Conservation (phyloP, 495 filamentous ascomycete genomes). For the Penicillium bialowiezense region DNA sequence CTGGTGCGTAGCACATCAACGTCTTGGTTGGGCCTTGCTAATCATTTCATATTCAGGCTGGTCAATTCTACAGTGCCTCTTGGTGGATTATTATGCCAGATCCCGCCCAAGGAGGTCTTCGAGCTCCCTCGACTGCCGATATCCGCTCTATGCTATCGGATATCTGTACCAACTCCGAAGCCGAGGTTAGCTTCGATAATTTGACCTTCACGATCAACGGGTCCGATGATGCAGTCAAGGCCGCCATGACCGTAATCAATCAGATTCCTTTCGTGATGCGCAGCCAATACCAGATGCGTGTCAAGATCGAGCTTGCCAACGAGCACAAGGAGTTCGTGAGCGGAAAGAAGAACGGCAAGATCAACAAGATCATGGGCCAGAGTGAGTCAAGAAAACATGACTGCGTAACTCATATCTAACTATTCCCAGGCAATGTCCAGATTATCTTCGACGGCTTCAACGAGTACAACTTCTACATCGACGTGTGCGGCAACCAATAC, state of each 20-base stretch:
- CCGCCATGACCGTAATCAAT: slow-evolving; percentile 86
- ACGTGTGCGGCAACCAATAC: slow-evolving; percentile 87
- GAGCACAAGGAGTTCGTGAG: slow-evolving; percentile 99
- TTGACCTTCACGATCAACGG: slow-evolving; percentile 90
- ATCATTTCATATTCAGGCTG: slow-evolving; percentile 57
- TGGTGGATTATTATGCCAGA: slow-evolving; percentile 91
- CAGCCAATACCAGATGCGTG: slow-evolving; percentile 85
- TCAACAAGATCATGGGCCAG: slow-evolving; percentile 99
- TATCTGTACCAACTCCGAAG: slow-evolving; percentile 92
- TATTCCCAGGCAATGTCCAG: slow-evolving; percentile 75
- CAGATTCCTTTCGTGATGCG: slow-evolving; percentile 86
- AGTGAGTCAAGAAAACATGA: slow-evolving; percentile 48
- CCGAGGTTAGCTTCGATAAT: slow-evolving; percentile 92
- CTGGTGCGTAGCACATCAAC: slow-evolving; percentile 53
- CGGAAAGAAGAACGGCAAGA: slow-evolving; percentile 99
- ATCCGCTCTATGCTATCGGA: slow-evolving; percentile 88
- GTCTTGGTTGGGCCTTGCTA: slow-evolving; percentile 6
- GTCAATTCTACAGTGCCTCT: slow-evolving; percentile 95
- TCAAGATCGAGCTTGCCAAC: slow-evolving; percentile 98
- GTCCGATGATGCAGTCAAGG: slow-evolving; percentile 92
- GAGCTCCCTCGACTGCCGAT: slow-evolving; percentile 70
- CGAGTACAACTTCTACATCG: slow-evolving; percentile 99
- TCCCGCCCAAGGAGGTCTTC: slow-evolving; percentile 50
- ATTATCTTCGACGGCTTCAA: slow-evolving; percentile 99
- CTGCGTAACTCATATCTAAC: slow-evolving; percentile 5